These are phyloP conservation scores for Simplicillium sp. DNA, from an alignment of 2,329 filamentous ascomycete genomes.

Conservation along the genomic window DNA sequence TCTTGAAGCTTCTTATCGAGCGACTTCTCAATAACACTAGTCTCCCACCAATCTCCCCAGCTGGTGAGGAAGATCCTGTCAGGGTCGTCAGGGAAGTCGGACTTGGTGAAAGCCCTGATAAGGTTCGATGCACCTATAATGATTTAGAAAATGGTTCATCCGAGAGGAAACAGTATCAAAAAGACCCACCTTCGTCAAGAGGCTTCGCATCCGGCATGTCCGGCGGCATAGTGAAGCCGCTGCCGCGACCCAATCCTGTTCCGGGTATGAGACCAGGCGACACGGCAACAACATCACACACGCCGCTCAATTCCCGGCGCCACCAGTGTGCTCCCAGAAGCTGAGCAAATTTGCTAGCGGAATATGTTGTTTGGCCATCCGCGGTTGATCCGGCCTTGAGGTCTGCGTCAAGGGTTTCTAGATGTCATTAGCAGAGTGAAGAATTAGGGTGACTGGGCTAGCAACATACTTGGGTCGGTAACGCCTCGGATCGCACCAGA, in stretches of 20 bases:
- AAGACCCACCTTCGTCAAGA: constrained; percentile 36
- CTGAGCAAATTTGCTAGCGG: constrained; percentile 38
- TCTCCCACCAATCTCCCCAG: constrained; percentile 48
- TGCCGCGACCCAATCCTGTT: constrained; percentile 30
- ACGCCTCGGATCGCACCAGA: constrained; percentile 36
- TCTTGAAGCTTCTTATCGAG: constrained; percentile 39
- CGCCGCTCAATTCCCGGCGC: constrained; percentile 37
- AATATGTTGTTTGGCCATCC: constrained; percentile 22
- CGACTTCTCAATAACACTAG: constrained; percentile 26
- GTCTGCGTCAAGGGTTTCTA: constrained; percentile 26
- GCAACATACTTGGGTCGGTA: constrained; percentile 24
- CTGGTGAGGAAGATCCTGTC: constrained; percentile 45
- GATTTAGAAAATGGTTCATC: not conserved
- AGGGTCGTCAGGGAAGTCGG: constrained; percentile 39
- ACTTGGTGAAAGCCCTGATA: constrained; percentile 29
- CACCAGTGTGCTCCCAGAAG: constrained; percentile 45
- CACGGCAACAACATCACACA: constrained; percentile 38
- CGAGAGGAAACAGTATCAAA: constrained; percentile 1
- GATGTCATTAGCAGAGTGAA: not conserved
- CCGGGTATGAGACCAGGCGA: constrained; percentile 41
- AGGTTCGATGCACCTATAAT: constrained; percentile 35
- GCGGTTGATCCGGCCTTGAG: constrained; percentile 28
- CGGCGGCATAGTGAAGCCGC: constrained; percentile 15
- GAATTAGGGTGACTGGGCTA: too few species aligned
- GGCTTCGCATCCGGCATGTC: constrained; percentile 36